Evolutionary conservation across 2,329 filamentous ascomycete species (phyloP).

Genomic region (Cladosporium sp.): DNA sequence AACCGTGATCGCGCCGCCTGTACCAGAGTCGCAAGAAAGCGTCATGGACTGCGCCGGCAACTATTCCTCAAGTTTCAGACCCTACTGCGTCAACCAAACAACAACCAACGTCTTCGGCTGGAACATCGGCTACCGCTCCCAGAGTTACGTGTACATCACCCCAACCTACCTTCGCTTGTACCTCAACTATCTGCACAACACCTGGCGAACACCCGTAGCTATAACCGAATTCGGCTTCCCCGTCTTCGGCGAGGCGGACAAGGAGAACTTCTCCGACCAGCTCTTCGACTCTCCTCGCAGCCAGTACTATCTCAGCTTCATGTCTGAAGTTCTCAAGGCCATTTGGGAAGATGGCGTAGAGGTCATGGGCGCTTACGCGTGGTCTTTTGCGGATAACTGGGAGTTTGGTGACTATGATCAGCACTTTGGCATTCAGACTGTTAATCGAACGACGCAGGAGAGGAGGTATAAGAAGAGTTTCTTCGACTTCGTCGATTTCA

Average conservation of each 20-base stretch:
- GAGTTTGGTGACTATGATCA: conserved; percentile 47
- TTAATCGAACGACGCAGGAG: conserved; percentile 34
- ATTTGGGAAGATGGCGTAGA: conserved; percentile 31
- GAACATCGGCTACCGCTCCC: conserved; percentile 45
- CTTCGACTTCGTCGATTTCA: conserved; percentile 32
- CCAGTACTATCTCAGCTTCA: conserved; percentile 51
- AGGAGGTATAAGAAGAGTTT: conserved; percentile 34
- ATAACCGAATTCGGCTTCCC: conserved; percentile 35
- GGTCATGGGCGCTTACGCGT: conserved; percentile 30
- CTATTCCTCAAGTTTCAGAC: conserved; percentile 24
- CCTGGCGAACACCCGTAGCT: conserved; percentile 44
- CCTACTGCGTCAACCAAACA: conserved; percentile 30
- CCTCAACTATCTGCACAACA: conserved; percentile 57
- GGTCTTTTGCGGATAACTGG: conserved; percentile 33
- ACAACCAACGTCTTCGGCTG: conserved; percentile 29
- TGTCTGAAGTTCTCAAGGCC: conserved; percentile 29
- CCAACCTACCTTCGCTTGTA: conserved; percentile 55
- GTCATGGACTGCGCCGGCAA: conserved; percentile 34
- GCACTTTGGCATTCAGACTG: conserved; percentile 54
- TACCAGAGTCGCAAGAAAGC: conserved; percentile 4
- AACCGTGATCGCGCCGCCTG: conserved; percentile 16
- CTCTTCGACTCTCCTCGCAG: conserved; percentile 52
- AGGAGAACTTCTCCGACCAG: conserved; percentile 43
- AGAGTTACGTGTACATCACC: conserved; percentile 56
- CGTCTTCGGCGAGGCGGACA: conserved; percentile 45